These are phyloP conservation scores for Sisymbrium irio DNA, from an alignment of 345 rosid genomes.

Conservation along the genomic window DNA sequence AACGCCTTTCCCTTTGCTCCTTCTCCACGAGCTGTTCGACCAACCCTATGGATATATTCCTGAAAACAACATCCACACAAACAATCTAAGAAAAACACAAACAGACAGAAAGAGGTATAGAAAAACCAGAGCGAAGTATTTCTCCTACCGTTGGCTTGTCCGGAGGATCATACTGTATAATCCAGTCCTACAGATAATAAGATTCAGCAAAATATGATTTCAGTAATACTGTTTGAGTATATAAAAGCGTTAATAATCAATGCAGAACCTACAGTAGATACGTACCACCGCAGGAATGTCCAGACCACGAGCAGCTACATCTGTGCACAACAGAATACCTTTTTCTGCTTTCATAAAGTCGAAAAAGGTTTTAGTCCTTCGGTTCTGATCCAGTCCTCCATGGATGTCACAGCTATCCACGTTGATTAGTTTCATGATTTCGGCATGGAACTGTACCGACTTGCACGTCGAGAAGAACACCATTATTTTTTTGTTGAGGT, in stretches of 20 bases:
- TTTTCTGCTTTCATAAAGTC: conserved; percentile 89
- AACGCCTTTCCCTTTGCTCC: conserved; percentile 94
- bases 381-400: conserved; percentile 93
- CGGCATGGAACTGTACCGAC: conserved; percentile 86
- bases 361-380: conserved; percentile 85
- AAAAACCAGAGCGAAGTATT: background rate
- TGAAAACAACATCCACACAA: conserved; percentile 32
- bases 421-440: conserved; percentile 73
- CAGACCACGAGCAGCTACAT: conserved; percentile 98
- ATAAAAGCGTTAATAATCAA: background rate
- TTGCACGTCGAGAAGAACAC: conserved; percentile 99
- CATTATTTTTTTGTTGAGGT: conserved; percentile 87
- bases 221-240: background rate
- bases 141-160: conserved; percentile 77
- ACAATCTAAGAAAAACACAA: conserved; percentile 7
- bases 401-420: conserved; percentile 83
- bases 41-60: conserved; percentile 99
- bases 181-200: conserved; percentile 76
- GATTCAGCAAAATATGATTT: background rate
- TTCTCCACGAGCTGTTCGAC: conserved; percentile 99
- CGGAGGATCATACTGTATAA: conserved; percentile 97
- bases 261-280: background rate
- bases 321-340: conserved; percentile 95
- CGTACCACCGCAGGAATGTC: conserved; percentile 96
- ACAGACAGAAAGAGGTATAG: background rate